Percentiles rank a stretch among this genome's conserved stretches.
These are phyloP conservation scores for Monosporozyma siamensis DNA, from an alignment of 805 yeast species.

Conservation along the genomic window DNA sequence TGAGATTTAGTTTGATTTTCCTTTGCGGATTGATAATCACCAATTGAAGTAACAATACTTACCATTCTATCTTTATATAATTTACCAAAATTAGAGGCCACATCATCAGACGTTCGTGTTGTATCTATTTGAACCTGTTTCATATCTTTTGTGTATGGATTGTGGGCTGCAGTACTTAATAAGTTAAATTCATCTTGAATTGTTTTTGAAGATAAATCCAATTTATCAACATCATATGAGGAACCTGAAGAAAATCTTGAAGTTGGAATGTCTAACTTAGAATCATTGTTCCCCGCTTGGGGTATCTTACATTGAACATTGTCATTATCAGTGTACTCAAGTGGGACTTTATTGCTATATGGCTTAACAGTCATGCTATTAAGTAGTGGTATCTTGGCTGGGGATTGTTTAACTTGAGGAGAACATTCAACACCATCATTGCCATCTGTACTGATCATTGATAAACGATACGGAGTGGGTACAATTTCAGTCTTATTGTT, in stretches of 20 bases:
- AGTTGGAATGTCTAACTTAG: constrained; percentile 5
- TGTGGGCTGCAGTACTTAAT: neutral
- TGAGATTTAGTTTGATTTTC: constrained; percentile 6
- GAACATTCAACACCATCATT: constrained; percentile 4
- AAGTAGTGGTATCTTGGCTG: constrained; percentile 22
- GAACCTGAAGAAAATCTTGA: constrained; percentile 22
- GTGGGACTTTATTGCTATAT: no score
- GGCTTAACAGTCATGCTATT: constrained; percentile 21
- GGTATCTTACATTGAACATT: no score
- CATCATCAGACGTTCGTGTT: neutral
- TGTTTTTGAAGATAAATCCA: constrained; percentile 15
- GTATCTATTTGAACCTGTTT: neutral
- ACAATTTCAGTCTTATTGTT: constrained; percentile 5
- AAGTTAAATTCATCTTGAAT: constrained; percentile 13
- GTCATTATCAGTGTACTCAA: no score
- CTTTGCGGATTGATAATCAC: constrained; percentile 19
- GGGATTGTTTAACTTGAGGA: constrained; percentile 14
- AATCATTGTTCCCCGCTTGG: neutral
- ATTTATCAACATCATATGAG: constrained; percentile 16
- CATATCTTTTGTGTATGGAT: neutral
- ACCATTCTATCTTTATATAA: constrained; percentile 16
- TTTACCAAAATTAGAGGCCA: neutral
- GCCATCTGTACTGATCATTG: neutral
- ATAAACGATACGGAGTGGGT: neutral
- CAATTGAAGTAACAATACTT: constrained; percentile 22